Percentiles rank a stretch among this genome's conserved stretches.
Evolutionary conservation across 1,139 yeast genomes (phyloP).

Genomic region (Sugiyamaella grinbergsii): DNA sequence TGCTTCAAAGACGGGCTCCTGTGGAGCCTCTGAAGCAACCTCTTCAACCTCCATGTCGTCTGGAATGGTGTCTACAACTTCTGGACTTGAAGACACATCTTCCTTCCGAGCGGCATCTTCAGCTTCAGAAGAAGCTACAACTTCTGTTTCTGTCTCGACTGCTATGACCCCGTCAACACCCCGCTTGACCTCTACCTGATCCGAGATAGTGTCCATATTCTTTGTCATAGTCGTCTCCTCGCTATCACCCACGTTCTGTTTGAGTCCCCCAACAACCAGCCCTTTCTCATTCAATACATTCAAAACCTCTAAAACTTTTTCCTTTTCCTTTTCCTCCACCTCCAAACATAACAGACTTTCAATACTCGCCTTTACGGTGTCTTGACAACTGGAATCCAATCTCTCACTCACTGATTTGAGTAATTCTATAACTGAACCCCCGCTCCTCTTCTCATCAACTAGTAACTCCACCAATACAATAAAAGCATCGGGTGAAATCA

Average conservation of each 20-base stretch:
- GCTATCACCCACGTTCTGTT: not conserved
- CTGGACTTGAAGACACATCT: not conserved
- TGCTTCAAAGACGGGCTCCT: not conserved
- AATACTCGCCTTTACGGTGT: not conserved
- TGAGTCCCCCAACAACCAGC: too few species aligned
- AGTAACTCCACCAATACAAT: conserved; percentile 9
- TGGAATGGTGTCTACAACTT: not conserved
- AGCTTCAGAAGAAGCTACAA: not conserved
- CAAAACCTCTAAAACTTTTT: not conserved
- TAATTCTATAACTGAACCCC: not conserved
- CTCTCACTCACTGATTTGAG: conserved; percentile 8
- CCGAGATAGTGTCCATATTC: not conserved
- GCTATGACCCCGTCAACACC: too few species aligned
- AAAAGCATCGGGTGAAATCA: conserved; percentile 24
- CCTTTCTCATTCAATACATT: conserved; percentile 6
- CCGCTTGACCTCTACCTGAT: too few species aligned
- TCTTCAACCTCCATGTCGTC: not conserved
- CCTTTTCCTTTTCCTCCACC: not conserved
- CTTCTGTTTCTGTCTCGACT: too few species aligned
- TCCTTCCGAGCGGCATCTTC: not conserved
- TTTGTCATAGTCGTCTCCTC: not conserved
- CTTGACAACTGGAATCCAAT: conserved; percentile 2
- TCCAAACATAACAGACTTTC: not conserved
- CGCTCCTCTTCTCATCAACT: not conserved
- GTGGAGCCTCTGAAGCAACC: not conserved